These are phyloP conservation scores for Trichoderma oligosporum DNA, from an alignment of 2,329 filamentous ascomycete genomes.

Conservation along the genomic window DNA sequence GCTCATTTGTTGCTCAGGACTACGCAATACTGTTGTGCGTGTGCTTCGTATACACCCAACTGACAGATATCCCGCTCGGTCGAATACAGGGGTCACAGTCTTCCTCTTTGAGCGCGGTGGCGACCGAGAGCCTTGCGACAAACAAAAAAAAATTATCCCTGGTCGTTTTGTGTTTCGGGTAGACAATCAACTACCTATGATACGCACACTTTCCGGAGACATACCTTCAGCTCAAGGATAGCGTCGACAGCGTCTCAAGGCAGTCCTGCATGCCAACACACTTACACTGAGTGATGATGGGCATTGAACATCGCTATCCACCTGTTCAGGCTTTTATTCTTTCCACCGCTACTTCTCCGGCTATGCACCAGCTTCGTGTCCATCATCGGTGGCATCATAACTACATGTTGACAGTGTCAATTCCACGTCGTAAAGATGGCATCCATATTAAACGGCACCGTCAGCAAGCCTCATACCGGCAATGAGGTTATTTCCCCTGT, in stretches of 20 bases:
- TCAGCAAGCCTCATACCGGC: not conserved
- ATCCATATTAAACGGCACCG: not conserved
- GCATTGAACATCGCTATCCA: not conserved
- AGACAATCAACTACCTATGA: not conserved
- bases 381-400: conserved; percentile 1
- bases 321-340: not conserved
- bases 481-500: not conserved
- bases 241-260: not conserved
- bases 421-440: not conserved
- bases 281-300: not conserved
- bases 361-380: not conserved
- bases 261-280: not conserved
- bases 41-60: not conserved
- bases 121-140: not conserved
- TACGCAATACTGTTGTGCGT: not conserved
- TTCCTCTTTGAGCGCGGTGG: not conserved
- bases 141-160: not conserved
- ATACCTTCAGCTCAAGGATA: not conserved
- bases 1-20: not conserved
- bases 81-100: not conserved
- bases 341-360: not conserved
- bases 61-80: not conserved
- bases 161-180: not conserved
- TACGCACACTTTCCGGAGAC: not conserved
- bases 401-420: not conserved